phyloP scores from a whole-genome alignment of 805 yeast species.

The Jamesozyma hellenica region DNA sequence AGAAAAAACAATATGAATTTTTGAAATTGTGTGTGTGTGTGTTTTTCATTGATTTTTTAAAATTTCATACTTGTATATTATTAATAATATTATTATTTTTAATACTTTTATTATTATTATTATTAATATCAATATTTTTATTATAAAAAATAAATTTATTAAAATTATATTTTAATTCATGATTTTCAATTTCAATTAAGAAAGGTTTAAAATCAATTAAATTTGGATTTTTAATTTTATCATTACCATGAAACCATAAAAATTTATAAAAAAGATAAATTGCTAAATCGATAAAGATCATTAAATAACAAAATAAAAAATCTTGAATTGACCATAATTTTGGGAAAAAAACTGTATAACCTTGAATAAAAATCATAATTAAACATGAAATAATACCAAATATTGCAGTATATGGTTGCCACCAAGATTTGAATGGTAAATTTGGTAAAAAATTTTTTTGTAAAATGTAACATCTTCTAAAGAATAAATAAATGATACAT shows the following conservation, averaged over 20 bases:
- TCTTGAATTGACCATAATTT: slow-evolving; percentile 52
- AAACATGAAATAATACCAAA: slow-evolving; percentile 38
- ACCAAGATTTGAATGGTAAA: slow-evolving; percentile 44
- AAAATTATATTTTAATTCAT: slow-evolving; percentile 32
- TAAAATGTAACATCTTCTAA: slow-evolving; percentile 46
- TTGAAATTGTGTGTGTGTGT: too few species aligned
- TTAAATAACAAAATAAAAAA: slow-evolving; percentile 62
- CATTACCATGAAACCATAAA: slow-evolving; percentile 32
- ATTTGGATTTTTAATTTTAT: slow-evolving; percentile 35
- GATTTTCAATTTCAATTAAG: slow-evolving; percentile 47
- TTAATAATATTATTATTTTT: too few species aligned
- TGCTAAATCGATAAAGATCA: slow-evolving; percentile 49
- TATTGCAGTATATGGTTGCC: slow-evolving; percentile 49
- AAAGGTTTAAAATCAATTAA: slow-evolving; percentile 49
- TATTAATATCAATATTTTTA: too few species aligned
- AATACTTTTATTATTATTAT: too few species aligned
- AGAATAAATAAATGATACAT: slow-evolving; percentile 49
- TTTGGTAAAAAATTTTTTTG: slow-evolving; percentile 37
- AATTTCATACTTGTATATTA: too few species aligned
- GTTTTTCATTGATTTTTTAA: too few species aligned
- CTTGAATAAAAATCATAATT: slow-evolving; percentile 50
- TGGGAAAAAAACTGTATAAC: slow-evolving; percentile 60
- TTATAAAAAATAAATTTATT: slow-evolving; percentile 13
- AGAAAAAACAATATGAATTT: neutral
- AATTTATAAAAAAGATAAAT: slow-evolving; percentile 46